These are phyloP conservation scores for Xylaria sp. DNA, from an alignment of 2,329 filamentous ascomycete genomes.

Conservation along the genomic window DNA sequence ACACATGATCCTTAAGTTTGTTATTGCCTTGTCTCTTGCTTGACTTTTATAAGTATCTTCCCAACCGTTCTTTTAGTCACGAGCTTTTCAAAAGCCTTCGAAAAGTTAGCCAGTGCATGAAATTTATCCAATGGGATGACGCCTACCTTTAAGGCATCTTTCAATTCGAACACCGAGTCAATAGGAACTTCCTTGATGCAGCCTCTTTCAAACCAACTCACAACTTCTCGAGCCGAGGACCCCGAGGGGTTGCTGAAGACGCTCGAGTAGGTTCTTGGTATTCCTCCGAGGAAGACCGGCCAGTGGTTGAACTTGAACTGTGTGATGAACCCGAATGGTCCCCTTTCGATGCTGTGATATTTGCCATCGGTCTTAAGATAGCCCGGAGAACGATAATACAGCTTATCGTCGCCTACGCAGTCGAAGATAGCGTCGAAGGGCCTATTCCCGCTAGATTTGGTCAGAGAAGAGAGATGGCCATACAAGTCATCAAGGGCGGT, in stretches of 20 bases:
- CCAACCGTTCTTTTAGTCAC: constrained; percentile 37
- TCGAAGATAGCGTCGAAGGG: constrained; percentile 42
- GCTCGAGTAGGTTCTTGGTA: constrained; percentile 35
- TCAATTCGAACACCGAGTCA: constrained; percentile 40
- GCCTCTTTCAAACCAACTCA: constrained; percentile 26
- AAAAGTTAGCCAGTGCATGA: constrained; percentile 6
- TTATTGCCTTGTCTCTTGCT: neutral
- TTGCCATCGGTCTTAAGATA: constrained; percentile 41
- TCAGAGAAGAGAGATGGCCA: constrained; percentile 33
- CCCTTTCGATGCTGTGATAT: constrained; percentile 41
- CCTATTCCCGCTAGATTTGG: constrained; percentile 6
- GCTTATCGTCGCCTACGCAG: constrained; percentile 42
- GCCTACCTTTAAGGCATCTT: constrained; percentile 38
- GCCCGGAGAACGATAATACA: constrained; percentile 40
- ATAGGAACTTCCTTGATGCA: constrained; percentile 37
- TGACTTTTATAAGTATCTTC: constrained; percentile 39
- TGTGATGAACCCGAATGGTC: constrained; percentile 36
- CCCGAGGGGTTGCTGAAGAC: constrained; percentile 34
- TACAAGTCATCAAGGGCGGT: constrained; percentile 39
- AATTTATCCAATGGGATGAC: neutral
- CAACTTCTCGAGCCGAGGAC: constrained; percentile 31
- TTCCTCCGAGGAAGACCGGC: constrained; percentile 40
- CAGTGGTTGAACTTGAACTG: constrained; percentile 38
- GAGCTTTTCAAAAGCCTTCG: constrained; percentile 37
- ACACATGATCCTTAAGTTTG: neutral